phyloP scores from a whole-genome alignment of 1,139 yeast genomes.

The Hyphopichia khmerensis region DNA sequence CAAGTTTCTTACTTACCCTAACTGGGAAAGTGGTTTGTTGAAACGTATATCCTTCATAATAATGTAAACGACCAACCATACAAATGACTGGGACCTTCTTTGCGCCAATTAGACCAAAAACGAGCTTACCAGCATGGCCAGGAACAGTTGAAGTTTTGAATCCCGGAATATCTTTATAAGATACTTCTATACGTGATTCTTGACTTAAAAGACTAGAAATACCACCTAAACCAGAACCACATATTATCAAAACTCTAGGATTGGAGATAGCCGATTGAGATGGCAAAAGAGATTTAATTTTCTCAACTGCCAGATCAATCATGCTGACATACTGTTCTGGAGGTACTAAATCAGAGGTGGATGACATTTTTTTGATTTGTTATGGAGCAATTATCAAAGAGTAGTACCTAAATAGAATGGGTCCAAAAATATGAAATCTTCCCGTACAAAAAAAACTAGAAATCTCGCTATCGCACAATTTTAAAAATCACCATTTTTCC shows the following conservation, averaged over 20 bases:
- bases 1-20: conserved; percentile 67
- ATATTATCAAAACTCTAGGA: conserved; percentile 75
- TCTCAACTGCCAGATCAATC: conserved; percentile 19
- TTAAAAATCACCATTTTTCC: too few relatives aligned
- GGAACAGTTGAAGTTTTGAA: conserved; percentile 79
- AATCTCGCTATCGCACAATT: too few relatives aligned
- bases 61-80: conserved; percentile 91
- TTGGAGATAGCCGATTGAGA: conserved; percentile 18
- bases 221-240: conserved; percentile 95
- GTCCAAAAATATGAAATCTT: too few relatives aligned
- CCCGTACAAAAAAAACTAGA: too few relatives aligned
- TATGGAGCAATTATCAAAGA: neutral
- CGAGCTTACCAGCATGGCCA: conserved; percentile 84
- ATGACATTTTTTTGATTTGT: neutral
- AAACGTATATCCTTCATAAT: conserved; percentile 85
- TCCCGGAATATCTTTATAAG: conserved; percentile 75
- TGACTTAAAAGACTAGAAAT: conserved; percentile 55
- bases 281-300: conserved; percentile 13
- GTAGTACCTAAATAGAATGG: too few relatives aligned
- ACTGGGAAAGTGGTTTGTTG: conserved; percentile 84
- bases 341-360: neutral
- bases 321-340: conserved; percentile 13
- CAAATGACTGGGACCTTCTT: conserved; percentile 79
- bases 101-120: conserved; percentile 73
- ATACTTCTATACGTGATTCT: conserved; percentile 47